Evolutionary conservation across 768 basidiomycete genomes (phyloP), one percentile per base, ranked within the genome.

Genomic region (Podaxis sp.): DNA sequence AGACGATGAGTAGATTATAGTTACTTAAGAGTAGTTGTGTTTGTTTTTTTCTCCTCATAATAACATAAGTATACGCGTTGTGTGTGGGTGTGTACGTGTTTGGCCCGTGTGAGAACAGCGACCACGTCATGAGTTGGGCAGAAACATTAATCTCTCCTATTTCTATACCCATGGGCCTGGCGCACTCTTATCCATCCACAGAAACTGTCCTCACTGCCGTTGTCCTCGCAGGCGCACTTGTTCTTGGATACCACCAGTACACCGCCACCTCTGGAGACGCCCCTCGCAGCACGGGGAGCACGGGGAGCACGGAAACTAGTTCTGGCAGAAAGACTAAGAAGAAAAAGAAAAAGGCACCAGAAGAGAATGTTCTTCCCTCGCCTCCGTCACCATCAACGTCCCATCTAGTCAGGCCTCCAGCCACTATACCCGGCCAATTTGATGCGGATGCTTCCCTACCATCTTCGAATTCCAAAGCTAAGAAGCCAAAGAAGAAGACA

Each of bases 331-430:
- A 76, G 66, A 57, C 70, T 24, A 79, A 77, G 71, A 80, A 80
- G 73, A 79, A 79, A 72, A 82, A 80, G 72, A 76, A 73, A 66
- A 82, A 80, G 73, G 67, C 67, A 46, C 53, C 65, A 22, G 60
- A 67, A 63, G 64, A 37, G 27, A 29, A 40, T 24, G 11, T 8
- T 7, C 8, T 12, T 27, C 25, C 4, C 19, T 27, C 40, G 29
- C 36, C 36, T 51, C 5, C 19, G 55, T 64, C 13, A 38, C 66
- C 17, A 41, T 66, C 17, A 61, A 55, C 56, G 49, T 63, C 22
- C 36, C 37, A 22, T 37, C 25, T 56, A 51, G 50, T 50, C 38
- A 49, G 58, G 22, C 36, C 64, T 47, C 60, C 64, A n/a, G 49
- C 56, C 37, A 25, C 53, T 24, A 55, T 65, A 52, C 59, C 62